A percentile compares a stretch with the other conserved stretches of the same genome.
phyloP scores from a whole-genome alignment of 2,329 filamentous ascomycete species.

The Daldinia sp. region DNA sequence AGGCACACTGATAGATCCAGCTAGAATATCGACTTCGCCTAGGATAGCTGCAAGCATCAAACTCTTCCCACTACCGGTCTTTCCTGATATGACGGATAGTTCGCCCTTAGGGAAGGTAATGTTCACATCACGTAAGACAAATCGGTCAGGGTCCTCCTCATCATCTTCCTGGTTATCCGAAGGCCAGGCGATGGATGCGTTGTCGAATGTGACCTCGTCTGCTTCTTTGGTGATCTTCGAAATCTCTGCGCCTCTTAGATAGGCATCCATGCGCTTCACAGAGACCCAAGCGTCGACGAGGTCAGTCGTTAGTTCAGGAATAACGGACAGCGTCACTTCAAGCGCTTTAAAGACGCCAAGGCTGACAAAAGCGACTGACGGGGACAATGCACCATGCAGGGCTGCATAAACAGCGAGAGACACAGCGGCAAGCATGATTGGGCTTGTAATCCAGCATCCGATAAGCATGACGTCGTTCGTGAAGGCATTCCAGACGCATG shows the following conservation, averaged over 20 bases:
- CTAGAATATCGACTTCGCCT: conserved; percentile 78
- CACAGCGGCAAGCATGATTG: conserved; percentile 78
- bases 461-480: conserved; percentile 71
- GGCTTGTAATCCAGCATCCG: conserved; percentile 78
- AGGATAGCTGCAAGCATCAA: conserved; percentile 79
- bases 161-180: conserved; percentile 65
- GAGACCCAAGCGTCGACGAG: conserved; percentile 80
- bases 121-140: conserved; percentile 73
- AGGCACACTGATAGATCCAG: conserved; percentile 70
- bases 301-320: conserved; percentile 80
- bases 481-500: conserved; percentile 75
- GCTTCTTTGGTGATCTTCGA: conserved; percentile 65
- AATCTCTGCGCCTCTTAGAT: conserved; percentile 76
- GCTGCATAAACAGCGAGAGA: conserved; percentile 77
- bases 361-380: conserved; percentile 83
- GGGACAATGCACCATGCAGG: conserved; percentile 71
- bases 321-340: conserved; percentile 75
- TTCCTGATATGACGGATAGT: conserved; percentile 80
- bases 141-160: conserved; percentile 68
- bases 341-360: conserved; percentile 80
- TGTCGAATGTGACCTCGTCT: conserved; percentile 72
- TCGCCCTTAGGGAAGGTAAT: conserved; percentile 76
- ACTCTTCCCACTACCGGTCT: conserved; percentile 83
- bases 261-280: conserved; percentile 76
- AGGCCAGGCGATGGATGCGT: conserved; percentile 80